phyloP scores from a whole-genome alignment of 208 protist genomes.

The Wallacemonas sp. region DNA sequence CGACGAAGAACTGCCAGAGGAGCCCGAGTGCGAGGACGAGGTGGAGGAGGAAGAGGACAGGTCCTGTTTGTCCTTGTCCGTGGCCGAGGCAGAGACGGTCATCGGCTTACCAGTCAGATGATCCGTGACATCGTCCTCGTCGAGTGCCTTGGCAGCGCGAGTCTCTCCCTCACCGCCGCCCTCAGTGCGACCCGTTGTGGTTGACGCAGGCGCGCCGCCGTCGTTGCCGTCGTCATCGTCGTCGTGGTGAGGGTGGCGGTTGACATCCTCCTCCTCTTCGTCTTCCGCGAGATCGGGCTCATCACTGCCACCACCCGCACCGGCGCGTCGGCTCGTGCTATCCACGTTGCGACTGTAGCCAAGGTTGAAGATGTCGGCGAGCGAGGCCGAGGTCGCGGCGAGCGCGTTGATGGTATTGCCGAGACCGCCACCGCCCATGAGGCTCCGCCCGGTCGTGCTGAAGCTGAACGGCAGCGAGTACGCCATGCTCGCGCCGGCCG shows the following conservation, averaged over 20 bases:
- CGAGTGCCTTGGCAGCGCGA: neutral
- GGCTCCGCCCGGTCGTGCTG: slow-evolving; percentile 31
- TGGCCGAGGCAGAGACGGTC: neutral
- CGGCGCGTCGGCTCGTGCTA: neutral
- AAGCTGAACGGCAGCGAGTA: slow-evolving; percentile 40
- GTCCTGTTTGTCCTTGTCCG: neutral
- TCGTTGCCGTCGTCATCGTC: no score
- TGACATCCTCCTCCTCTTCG: slow-evolving; percentile 11
- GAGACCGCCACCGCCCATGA: slow-evolving; percentile 18
- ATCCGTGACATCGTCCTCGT: neutral
- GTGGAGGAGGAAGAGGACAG: slow-evolving; percentile 6
- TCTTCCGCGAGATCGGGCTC: slow-evolving; percentile 18
- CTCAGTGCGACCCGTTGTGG: no score
- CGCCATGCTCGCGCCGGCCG: slow-evolving; percentile 13
- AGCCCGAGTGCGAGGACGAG: neutral
- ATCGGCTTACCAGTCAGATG: neutral
- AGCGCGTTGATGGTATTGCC: slow-evolving; percentile 16
- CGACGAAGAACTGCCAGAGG: neutral
- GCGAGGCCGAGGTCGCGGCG: slow-evolving; percentile 4
- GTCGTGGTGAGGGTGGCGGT: slow-evolving; percentile 19
- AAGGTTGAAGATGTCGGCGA: slow-evolving; percentile 15
- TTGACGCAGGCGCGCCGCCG: no score
- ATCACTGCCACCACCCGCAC: slow-evolving; percentile 17
- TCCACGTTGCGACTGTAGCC: slow-evolving; percentile 17
- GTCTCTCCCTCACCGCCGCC: slow-evolving; percentile 7